Evolutionary conservation across 768 basidiomycete genomes (phyloP).

Genomic region (Xanthoconium stramineum): DNA sequence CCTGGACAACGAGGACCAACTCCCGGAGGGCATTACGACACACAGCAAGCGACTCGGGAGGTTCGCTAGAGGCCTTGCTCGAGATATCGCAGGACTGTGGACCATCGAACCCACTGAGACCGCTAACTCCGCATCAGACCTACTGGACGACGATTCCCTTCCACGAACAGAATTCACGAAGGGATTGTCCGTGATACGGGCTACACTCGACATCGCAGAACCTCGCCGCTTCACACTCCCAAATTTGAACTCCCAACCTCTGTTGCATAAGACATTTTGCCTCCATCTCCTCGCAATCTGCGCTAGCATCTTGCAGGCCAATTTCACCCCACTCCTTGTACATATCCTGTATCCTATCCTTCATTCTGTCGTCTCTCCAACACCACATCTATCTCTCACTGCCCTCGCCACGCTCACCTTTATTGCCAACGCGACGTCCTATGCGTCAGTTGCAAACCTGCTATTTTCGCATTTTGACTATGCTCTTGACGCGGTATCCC

Average conservation of each 20-base stretch:
- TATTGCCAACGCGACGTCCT: constrained; percentile 72
- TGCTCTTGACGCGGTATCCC: constrained; percentile 85
- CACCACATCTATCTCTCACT: constrained; percentile 66
- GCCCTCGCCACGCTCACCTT: constrained; percentile 70
- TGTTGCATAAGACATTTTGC: constrained; percentile 67
- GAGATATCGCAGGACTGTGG: constrained; percentile 70
- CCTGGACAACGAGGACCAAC: constrained; percentile 31
- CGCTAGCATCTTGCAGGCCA: constrained; percentile 67
- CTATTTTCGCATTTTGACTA: constrained; percentile 96
- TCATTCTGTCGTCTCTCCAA: constrained; percentile 76
- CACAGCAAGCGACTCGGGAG: constrained; percentile 57
- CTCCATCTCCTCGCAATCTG: constrained; percentile 74
- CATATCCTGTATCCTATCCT: constrained; percentile 83
- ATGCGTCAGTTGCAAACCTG: constrained; percentile 86
- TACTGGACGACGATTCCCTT: constrained; percentile 33
- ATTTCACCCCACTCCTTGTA: constrained; percentile 72
- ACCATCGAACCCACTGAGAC: constrained; percentile 42
- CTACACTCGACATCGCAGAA: constrained; percentile 50
- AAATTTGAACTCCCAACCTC: constrained; percentile 42
- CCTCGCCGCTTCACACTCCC: constrained; percentile 27
- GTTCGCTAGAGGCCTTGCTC: constrained; percentile 58
- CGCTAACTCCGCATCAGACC: constrained; percentile 15
- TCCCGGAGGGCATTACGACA: not conserved
- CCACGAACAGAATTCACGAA: constrained; percentile 58
- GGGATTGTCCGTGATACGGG: constrained; percentile 62